A percentile compares a stretch with the other conserved stretches of the same genome.
These are phyloP conservation scores for Lachnellula subtilissima DNA, from an alignment of 2,329 filamentous ascomycete species.

Conservation along the genomic window DNA sequence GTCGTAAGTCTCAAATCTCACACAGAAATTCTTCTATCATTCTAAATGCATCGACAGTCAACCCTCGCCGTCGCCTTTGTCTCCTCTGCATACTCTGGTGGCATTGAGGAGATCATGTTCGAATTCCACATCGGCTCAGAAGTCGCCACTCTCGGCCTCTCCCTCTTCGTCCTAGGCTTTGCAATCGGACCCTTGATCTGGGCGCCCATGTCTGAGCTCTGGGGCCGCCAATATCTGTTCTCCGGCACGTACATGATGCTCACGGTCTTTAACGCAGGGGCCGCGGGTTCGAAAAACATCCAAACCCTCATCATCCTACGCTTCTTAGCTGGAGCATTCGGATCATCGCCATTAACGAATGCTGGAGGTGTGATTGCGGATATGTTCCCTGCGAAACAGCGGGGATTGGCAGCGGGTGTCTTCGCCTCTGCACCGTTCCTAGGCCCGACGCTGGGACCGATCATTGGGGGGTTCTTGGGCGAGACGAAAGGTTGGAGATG, in stretches of 20 bases:
- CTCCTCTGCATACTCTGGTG: constrained; percentile 39
- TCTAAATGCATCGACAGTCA: constrained; percentile 36
- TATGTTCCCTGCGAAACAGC: constrained; percentile 48
- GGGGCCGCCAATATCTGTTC: constrained; percentile 56
- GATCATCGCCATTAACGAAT: constrained; percentile 58
- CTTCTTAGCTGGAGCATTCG: constrained; percentile 61
- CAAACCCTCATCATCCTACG: constrained; percentile 59
- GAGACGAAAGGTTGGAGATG: constrained; percentile 67
- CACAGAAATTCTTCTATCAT: constrained; percentile 14
- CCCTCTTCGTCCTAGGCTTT: constrained; percentile 42
- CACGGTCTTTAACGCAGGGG: constrained; percentile 57
- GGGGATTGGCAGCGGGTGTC: constrained; percentile 53
- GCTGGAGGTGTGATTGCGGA: constrained; percentile 58
- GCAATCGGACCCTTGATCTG: constrained; percentile 39
- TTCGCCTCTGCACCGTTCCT: constrained; percentile 65
- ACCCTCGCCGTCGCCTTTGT: constrained; percentile 37
- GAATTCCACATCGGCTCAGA: constrained; percentile 34
- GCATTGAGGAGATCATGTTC: constrained; percentile 32
- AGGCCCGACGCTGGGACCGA: constrained; percentile 60
- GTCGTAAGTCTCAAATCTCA: constrained; percentile 44
- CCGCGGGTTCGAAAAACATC: constrained; percentile 53
- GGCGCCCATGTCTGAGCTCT: constrained; percentile 43
- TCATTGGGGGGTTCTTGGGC: constrained; percentile 63
- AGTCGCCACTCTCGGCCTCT: constrained; percentile 38
- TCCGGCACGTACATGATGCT: constrained; percentile 52